A percentile compares a stretch with the other conserved stretches of the same genome.
These are phyloP conservation scores for Termitomyces sp. DNA, from an alignment of 768 basidiomycete genomes.

Conservation along the genomic window DNA sequence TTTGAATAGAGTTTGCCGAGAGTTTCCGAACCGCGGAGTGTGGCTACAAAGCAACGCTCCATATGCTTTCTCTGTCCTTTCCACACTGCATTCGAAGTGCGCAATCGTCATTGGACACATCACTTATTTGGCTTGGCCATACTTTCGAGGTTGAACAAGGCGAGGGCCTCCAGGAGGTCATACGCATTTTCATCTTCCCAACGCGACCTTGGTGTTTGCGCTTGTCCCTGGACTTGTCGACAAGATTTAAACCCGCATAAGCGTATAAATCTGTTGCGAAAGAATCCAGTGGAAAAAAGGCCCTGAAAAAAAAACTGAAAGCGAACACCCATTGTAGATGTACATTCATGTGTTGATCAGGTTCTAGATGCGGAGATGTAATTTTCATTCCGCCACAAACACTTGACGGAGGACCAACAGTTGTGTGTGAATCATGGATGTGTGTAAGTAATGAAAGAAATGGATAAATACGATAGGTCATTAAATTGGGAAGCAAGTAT, in stretches of 20 bases:
- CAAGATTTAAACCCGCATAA: constrained; percentile 29
- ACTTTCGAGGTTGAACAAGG: constrained; percentile 26
- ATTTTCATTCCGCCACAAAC: not conserved
- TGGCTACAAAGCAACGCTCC: constrained; percentile 26
- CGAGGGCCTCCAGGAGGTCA: constrained; percentile 27
- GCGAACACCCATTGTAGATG: constrained; percentile 28
- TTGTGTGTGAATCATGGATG: not conserved
- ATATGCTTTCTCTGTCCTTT: constrained; percentile 29
- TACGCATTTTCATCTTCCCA: constrained; percentile 29
- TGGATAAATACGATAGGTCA: not conserved
- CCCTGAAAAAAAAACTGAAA: not conserved
- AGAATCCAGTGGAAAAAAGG: not conserved
- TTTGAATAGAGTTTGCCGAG: constrained; percentile 23
- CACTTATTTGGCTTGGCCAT: constrained; percentile 26
- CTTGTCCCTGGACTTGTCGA: constrained; percentile 26
- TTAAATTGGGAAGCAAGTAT: not conserved
- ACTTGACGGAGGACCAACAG: not conserved
- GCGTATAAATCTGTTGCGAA: constrained; percentile 23
- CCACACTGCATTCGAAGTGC: constrained; percentile 17
- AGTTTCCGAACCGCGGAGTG: constrained; percentile 27
- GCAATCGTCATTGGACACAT: not conserved
- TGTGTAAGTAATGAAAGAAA: not conserved
- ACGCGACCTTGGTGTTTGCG: constrained; percentile 25
- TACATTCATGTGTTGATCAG: constrained; percentile 29
- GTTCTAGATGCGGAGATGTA: not conserved